Percentiles rank a stretch among this genome's conserved stretches.
phyloP scores from a whole-genome alignment of 352 stramenopile genomes.

The Globisporangium mamillatum region DNA sequence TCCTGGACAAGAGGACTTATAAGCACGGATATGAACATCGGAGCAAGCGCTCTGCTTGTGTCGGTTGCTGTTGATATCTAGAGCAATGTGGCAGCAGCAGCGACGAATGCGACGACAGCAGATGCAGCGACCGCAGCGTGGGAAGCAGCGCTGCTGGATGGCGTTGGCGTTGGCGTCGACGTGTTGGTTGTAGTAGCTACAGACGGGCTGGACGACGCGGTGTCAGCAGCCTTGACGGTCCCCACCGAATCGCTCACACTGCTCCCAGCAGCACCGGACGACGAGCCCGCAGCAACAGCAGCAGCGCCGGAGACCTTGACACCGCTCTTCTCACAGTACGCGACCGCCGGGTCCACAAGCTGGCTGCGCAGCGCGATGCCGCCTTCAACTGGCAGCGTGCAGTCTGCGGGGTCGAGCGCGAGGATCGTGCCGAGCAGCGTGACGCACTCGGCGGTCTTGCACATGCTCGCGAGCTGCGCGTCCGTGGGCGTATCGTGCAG shows the following conservation, averaged over 20 bases:
- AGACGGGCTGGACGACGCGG: neutral
- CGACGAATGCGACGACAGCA: neutral
- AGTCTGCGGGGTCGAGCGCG: conserved; percentile 31
- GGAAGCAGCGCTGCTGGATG: neutral
- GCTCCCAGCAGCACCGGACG: neutral
- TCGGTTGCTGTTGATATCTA: neutral
- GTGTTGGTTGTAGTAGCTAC: neutral
- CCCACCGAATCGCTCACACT: conserved; percentile 7
- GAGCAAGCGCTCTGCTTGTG: neutral
- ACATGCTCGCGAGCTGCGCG: conserved; percentile 23
- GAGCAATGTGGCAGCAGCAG: neutral
- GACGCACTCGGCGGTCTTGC: conserved; percentile 25
- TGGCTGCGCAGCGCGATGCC: conserved; percentile 40
- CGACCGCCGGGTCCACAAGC: conserved; percentile 36
- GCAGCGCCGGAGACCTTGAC: conserved; percentile 10
- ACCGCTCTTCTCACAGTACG: conserved; percentile 31
- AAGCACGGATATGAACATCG: too few relatives aligned
- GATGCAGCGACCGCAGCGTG: neutral
- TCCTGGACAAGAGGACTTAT: too few relatives aligned
- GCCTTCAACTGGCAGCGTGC: conserved; percentile 29
- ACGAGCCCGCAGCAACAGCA: neutral
- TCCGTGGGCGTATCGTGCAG: conserved; percentile 12
- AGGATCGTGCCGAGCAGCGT: conserved; percentile 36
- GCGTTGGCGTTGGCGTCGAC: neutral
- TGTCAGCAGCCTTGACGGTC: conserved; percentile 10